Evolutionary conservation across 306 rosid species (phyloP).

Genomic region (Pyrus pyrifolia): DNA sequence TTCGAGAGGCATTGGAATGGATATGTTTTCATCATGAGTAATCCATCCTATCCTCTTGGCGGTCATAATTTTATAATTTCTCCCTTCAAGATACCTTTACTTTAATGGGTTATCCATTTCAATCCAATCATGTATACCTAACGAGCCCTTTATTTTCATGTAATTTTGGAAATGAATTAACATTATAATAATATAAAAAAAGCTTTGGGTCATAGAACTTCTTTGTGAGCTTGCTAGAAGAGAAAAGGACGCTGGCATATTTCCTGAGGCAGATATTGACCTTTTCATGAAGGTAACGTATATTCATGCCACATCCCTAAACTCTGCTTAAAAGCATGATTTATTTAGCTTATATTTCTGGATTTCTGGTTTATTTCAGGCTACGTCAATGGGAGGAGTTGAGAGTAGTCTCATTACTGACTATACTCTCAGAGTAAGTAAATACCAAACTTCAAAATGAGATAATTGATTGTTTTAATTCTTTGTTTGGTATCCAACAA

Average conservation of each 20-base stretch:
- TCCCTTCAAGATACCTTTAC: too few relatives aligned
- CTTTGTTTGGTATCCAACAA: background rate
- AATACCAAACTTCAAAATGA: background rate
- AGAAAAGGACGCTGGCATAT: conserved; percentile 69
- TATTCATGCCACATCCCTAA: background rate
- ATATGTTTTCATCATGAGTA: background rate
- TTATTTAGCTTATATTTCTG: background rate
- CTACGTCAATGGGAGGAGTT: conserved; percentile 82
- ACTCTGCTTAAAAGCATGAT: background rate
- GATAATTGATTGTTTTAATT: background rate
- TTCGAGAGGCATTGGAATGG: background rate
- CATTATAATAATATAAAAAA: background rate
- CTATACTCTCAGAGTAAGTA: conserved; percentile 73
- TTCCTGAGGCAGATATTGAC: conserved; percentile 88
- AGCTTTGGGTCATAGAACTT: conserved; percentile 36
- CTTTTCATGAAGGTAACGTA: conserved; percentile 82
- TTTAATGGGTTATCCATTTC: too few relatives aligned
- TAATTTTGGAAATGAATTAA: background rate
- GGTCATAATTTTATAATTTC: too few relatives aligned
- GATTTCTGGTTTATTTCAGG: conserved; percentile 39
- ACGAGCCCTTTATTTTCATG: too few relatives aligned
- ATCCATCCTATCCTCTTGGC: too few relatives aligned
- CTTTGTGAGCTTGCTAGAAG: conserved; percentile 68
- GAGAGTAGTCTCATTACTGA: conserved; percentile 80
- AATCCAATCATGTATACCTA: too few relatives aligned